These are phyloP conservation scores for Pyrenopolyporus hunteri DNA, from an alignment of 495 filamentous ascomycete genomes.

Conservation along the genomic window DNA sequence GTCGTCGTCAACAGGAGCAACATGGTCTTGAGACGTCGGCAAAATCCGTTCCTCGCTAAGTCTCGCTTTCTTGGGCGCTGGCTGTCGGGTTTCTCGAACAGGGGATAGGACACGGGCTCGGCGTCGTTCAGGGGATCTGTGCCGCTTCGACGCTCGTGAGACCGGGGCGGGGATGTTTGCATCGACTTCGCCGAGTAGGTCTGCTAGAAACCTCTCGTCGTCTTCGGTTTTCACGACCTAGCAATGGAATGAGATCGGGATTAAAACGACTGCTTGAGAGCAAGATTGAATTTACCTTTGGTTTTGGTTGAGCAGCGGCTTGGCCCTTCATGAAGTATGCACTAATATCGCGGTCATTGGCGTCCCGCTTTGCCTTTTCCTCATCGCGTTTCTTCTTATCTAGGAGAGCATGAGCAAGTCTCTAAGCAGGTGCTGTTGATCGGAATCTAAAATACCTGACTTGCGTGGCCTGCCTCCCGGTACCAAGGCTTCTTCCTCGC, in stretches of 20 bases:
- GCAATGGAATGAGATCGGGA: background rate
- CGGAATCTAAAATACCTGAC: constrained; percentile 46
- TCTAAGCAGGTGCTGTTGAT: background rate
- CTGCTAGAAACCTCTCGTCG: constrained; percentile 83
- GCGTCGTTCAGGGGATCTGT: constrained; percentile 74
- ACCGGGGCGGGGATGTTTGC: constrained; percentile 70
- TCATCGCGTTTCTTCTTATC: constrained; percentile 90
- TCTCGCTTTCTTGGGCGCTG: constrained; percentile 57
- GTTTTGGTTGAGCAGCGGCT: constrained; percentile 69
- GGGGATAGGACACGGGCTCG: constrained; percentile 84
- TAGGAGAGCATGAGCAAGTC: constrained; percentile 38
- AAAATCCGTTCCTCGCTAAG: constrained; percentile 51
- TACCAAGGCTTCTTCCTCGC: constrained; percentile 71
- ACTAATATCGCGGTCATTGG: constrained; percentile 86
- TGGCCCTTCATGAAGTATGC: constrained; percentile 89
- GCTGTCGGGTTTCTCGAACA: constrained; percentile 54
- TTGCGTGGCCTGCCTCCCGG: constrained; percentile 62
- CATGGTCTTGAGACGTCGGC: constrained; percentile 54
- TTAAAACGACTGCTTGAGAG: background rate
- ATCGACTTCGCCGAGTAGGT: constrained; percentile 88
- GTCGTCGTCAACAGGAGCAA: constrained; percentile 60
- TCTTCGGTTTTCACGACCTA: constrained; percentile 73
- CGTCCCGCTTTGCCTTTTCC: constrained; percentile 82
- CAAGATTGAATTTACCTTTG: constrained; percentile 64
- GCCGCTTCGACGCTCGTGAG: constrained; percentile 59